Percentiles rank a stretch among this genome's conserved stretches.
These are phyloP conservation scores for Mucor sp. DNA, from an alignment of 371 early-diverging fungal genomes.

Conservation along the genomic window DNA sequence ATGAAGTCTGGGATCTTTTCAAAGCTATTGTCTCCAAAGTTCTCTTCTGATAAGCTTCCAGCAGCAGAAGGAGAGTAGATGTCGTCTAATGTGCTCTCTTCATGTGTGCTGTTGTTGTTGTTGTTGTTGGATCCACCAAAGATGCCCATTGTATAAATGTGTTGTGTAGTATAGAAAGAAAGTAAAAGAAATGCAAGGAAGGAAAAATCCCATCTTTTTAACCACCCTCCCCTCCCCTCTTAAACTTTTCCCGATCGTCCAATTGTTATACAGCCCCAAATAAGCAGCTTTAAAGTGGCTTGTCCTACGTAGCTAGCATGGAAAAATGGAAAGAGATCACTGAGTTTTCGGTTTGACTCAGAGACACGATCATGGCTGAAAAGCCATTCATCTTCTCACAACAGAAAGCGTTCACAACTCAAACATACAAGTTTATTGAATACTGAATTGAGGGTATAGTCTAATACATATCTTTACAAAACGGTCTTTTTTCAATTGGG, in stretches of 20 bases:
- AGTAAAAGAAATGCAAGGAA: constrained; percentile 6
- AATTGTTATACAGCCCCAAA: not conserved
- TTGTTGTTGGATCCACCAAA: constrained; percentile 14
- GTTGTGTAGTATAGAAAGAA: not conserved
- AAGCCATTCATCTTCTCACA: too few species aligned
- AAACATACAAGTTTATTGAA: not conserved
- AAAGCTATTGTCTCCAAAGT: constrained; percentile 37
- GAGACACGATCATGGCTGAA: too few species aligned
- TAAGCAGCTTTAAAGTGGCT: not conserved
- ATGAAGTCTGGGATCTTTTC: constrained; percentile 63
- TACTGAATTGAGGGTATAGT: not conserved
- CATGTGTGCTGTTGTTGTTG: not conserved
- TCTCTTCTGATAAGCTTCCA: constrained; percentile 12
- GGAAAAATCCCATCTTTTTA: not conserved
- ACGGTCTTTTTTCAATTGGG: not conserved
- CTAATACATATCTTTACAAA: too few species aligned
- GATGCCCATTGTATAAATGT: constrained; percentile 9
- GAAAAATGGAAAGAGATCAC: not conserved
- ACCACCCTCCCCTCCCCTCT: constrained; percentile 1
- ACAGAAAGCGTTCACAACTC: too few species aligned
- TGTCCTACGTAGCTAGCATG: not conserved
- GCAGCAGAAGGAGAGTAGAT: constrained; percentile 38
- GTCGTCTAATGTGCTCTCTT: constrained; percentile 17
- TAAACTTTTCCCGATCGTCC: not conserved
- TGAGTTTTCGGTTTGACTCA: too few species aligned